Conservation (phyloP, 371 early-diverging fungal genomes). For the Circinella umbellata region DNA sequence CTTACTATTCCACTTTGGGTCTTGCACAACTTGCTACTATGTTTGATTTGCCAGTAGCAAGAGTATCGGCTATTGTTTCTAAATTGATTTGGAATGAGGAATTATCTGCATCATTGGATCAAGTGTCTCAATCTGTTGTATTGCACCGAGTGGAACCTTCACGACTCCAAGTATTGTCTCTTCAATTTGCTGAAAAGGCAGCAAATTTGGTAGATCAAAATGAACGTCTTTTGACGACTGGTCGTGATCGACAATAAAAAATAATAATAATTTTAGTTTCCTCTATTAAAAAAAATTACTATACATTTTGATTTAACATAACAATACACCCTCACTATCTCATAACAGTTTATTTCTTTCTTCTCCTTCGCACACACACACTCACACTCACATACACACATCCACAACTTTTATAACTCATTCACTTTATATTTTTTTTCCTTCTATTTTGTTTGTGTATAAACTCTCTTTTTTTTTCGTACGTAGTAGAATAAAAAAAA, state of each 20-base stretch:
- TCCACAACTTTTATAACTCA: too few species aligned
- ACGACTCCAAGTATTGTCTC: conserved; percentile 84
- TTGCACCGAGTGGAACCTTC: conserved; percentile 85
- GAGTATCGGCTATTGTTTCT: conserved; percentile 79
- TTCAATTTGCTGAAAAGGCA: conserved; percentile 90
- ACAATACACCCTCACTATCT: not conserved
- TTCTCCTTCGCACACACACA: not conserved
- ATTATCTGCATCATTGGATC: conserved; percentile 82
- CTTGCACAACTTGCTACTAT: conserved; percentile 80
- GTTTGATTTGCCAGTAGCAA: conserved; percentile 80
- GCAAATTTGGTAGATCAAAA: conserved; percentile 87
- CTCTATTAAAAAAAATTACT: conserved; percentile 1
- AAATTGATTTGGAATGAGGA: conserved; percentile 95
- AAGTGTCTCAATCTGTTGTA: conserved; percentile 78
- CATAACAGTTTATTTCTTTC: not conserved
- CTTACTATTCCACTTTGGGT: conserved; percentile 87
- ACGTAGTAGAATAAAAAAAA: not conserved
- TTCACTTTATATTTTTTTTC: too few species aligned
- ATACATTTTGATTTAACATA: conserved; percentile 1
- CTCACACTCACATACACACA: not conserved
- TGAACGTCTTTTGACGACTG: conserved; percentile 80
- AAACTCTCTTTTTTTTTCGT: not conserved
- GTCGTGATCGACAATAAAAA: conserved; percentile 21
- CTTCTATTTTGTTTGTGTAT: not conserved
- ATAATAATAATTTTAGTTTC: not conserved